phyloP scores from a whole-genome alignment of 768 basidiomycete genomes.

The Naganishia antarctica region DNA sequence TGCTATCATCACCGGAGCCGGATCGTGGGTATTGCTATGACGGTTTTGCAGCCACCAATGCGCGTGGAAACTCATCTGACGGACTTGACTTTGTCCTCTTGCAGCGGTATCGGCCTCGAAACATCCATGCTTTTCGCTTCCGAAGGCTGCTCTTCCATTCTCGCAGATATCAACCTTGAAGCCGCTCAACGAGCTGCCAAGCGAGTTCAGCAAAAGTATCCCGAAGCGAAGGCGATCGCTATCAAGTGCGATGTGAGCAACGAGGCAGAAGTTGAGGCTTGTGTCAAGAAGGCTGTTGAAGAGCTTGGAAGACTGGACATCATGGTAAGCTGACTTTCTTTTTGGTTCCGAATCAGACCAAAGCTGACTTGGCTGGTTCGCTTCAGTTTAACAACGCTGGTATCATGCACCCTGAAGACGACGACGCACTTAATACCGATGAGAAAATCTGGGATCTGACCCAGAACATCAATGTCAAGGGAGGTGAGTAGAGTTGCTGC shows the following conservation, averaged over 20 bases:
- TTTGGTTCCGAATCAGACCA: background rate
- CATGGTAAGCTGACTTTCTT: slow-evolving; percentile 59
- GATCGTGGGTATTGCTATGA: slow-evolving; percentile 73
- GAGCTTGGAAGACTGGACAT: slow-evolving; percentile 91
- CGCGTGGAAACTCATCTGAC: no score
- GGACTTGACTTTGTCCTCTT: background rate
- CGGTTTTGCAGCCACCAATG: background rate
- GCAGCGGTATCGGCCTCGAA: slow-evolving; percentile 92
- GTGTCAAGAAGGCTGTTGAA: slow-evolving; percentile 71
- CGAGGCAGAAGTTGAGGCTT: slow-evolving; percentile 75
- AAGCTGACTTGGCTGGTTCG: background rate
- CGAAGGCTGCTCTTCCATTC: slow-evolving; percentile 85
- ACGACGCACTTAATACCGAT: slow-evolving; percentile 91
- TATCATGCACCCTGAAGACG: slow-evolving; percentile 96
- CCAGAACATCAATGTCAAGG: slow-evolving; percentile 86
- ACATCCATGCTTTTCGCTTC: slow-evolving; percentile 89
- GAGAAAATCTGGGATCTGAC: slow-evolving; percentile 79
- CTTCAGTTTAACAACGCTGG: slow-evolving; percentile 95
- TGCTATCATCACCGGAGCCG: slow-evolving; percentile 74
- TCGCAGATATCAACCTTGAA: slow-evolving; percentile 77
- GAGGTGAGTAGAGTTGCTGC: slow-evolving; percentile 43
- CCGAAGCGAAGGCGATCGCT: slow-evolving; percentile 55
- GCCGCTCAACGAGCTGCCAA: slow-evolving; percentile 66
- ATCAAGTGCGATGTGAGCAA: slow-evolving; percentile 81
- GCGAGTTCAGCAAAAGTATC: slow-evolving; percentile 62